Evolutionary conservation across 257 asterid genomes (phyloP).

Genomic region (Solanum chiquidenum): DNA sequence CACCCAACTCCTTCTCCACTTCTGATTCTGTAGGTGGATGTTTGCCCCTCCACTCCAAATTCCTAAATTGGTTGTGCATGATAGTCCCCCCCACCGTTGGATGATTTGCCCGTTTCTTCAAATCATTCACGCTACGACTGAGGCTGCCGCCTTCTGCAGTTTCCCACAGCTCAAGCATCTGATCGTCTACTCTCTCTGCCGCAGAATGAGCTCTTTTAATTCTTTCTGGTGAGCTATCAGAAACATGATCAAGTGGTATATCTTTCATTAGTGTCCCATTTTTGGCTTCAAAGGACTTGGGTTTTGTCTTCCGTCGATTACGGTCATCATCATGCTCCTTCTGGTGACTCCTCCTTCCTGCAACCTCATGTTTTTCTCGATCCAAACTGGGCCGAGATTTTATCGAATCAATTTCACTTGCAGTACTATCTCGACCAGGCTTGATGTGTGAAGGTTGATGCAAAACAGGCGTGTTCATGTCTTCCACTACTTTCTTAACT

Average conservation of each 20-base stretch:
- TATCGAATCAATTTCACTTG: slow-evolving; percentile 29
- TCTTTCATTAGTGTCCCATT: slow-evolving; percentile 60
- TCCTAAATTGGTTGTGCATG: slow-evolving; percentile 27
- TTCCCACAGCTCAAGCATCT: slow-evolving; percentile 86
- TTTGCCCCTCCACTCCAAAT: slow-evolving; percentile 21
- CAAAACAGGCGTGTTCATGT: slow-evolving; percentile 22
- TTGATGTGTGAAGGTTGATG: slow-evolving; percentile 16
- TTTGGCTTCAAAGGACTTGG: slow-evolving; percentile 31
- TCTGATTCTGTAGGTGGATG: slow-evolving; percentile 57
- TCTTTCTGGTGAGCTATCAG: slow-evolving; percentile 28
- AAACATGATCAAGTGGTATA: slow-evolving; percentile 76
- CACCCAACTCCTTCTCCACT: slow-evolving; percentile 55
- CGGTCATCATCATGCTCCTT: slow-evolving; percentile 24
- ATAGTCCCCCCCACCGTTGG: slow-evolving; percentile 34
- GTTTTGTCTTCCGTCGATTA: slow-evolving; percentile 31
- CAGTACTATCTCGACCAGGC: slow-evolving; percentile 15
- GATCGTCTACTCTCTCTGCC: slow-evolving; percentile 40
- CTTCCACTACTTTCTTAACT: slow-evolving; percentile 46
- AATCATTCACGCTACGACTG: slow-evolving; percentile 32
- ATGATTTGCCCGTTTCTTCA: slow-evolving; percentile 23
- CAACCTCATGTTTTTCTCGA: slow-evolving; percentile 16
- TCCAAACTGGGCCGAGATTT: slow-evolving; percentile 34
- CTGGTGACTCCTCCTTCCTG: slow-evolving; percentile 10
- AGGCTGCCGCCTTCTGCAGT: slow-evolving; percentile 34
- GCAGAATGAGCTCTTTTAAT: slow-evolving; percentile 21